Evolutionary conservation across 306 rosid genomes (phyloP).

Genomic region (Inga leiocalycina): DNA sequence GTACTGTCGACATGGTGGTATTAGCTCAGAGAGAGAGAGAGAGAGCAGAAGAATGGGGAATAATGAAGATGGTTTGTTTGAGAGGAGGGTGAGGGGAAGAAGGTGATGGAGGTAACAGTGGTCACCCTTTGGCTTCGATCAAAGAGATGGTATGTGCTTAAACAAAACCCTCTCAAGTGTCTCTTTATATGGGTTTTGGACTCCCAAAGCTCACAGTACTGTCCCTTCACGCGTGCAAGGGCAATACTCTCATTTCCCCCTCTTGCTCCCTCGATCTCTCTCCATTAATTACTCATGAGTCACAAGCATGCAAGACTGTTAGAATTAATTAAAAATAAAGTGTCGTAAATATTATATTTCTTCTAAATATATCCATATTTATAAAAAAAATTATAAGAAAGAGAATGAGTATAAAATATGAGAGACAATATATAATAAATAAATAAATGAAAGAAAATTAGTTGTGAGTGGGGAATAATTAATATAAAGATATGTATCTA

Average conservation of each 20-base stretch:
- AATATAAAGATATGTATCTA: too few species aligned
- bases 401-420: too few species aligned
- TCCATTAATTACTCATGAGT: too few species aligned
- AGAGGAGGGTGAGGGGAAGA: neutral
- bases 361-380: too few species aligned
- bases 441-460: too few species aligned
- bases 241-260: neutral
- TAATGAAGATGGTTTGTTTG: neutral
- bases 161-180: slow-evolving; percentile 24
- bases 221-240: slow-evolving; percentile 40
- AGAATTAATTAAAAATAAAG: too few species aligned
- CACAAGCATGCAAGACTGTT: too few species aligned
- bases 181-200: slow-evolving; percentile 42
- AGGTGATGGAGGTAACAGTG: neutral
- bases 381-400: too few species aligned
- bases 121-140: slow-evolving; percentile 25
- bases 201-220: slow-evolving; percentile 23
- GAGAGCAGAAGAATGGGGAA: neutral
- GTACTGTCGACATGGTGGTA: slow-evolving; percentile 38
- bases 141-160: neutral
- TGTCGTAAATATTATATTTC: too few species aligned
- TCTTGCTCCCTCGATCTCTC: neutral
- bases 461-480: too few species aligned
- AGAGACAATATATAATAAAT: too few species aligned
- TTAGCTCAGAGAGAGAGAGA: neutral